A percentile compares a stretch with the other conserved stretches of the same genome.
Evolutionary conservation across 805 yeast species (phyloP).

Genomic region (Ogataea degrootiae): DNA sequence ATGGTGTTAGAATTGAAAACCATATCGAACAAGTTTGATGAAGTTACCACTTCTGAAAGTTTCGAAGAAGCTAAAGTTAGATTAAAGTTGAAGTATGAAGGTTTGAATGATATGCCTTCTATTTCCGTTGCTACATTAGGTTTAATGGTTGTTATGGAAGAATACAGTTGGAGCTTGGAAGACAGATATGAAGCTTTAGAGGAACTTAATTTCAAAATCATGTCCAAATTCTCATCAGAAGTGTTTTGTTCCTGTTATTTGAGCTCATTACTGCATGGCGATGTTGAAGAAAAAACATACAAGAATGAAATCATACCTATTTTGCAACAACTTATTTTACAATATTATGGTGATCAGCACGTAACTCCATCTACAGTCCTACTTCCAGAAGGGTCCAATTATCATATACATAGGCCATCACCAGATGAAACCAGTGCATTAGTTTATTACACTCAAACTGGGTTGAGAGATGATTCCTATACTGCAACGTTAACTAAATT

Average conservation of each 20-base stretch:
- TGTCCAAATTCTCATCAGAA: conserved; percentile 26
- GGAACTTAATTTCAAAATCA: conserved; percentile 34
- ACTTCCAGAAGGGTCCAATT: conserved; percentile 35
- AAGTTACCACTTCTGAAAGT: conserved; percentile 25
- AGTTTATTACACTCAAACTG: conserved; percentile 54
- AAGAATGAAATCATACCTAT: conserved; percentile 7
- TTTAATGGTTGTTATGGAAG: conserved; percentile 49
- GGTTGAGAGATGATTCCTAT: conserved; percentile 34
- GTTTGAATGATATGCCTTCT: conserved; percentile 39
- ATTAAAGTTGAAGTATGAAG: conserved; percentile 43
- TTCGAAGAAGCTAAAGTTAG: conserved; percentile 45
- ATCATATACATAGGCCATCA: conserved; percentile 29
- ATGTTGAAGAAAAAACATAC: conserved; percentile 20
- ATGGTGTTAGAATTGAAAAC: conserved; percentile 31
- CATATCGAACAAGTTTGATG: conserved; percentile 11
- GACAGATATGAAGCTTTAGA: conserved; percentile 55
- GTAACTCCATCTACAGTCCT: conserved; percentile 34
- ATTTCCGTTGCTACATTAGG: conserved; percentile 47
- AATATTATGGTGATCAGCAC: conserved; percentile 9
- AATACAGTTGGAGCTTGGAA: conserved; percentile 48
- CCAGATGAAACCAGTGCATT: conserved; percentile 52
- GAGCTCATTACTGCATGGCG: conserved; percentile 50
- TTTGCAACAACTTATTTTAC: conserved; percentile 6
- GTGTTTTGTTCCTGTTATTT: conserved; percentile 31
- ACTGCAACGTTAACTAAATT: conserved; percentile 41